These are phyloP conservation scores for Mortierella sp. DNA, from an alignment of 371 early-diverging fungal species.

Conservation along the genomic window DNA sequence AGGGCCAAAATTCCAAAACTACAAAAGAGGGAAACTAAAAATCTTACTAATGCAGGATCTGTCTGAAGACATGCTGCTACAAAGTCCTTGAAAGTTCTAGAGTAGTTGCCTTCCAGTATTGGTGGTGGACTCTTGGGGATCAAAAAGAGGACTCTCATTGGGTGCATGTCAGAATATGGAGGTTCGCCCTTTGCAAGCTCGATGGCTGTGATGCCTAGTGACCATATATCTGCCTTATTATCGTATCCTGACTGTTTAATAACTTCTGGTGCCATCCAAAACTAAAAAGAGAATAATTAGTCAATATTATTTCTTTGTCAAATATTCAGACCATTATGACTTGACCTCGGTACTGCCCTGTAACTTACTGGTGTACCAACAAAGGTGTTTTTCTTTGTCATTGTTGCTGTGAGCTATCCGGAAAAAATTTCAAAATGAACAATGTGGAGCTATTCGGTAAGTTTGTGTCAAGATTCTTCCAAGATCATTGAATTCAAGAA, in stretches of 20 bases:
- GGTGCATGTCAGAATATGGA: constrained; percentile 93
- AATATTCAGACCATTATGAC: background rate
- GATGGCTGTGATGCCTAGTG: constrained; percentile 97
- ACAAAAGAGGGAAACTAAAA: background rate
- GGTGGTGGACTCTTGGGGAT: constrained; percentile 96
- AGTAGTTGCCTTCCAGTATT: constrained; percentile 79
- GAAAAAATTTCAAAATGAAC: background rate
- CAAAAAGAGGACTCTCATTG: constrained; percentile 93
- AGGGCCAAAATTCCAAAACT: background rate
- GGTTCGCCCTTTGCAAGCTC: constrained; percentile 96
- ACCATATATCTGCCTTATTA: constrained; percentile 99
- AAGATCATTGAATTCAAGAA: background rate
- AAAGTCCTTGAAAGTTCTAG: constrained; percentile 93
- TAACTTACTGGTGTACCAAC: constrained; percentile 95
- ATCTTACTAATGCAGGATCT: constrained; percentile 77
- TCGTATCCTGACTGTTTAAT: constrained; percentile 97
- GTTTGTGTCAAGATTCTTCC: background rate
- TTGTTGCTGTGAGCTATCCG: constrained; percentile 85
- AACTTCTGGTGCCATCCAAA: constrained; percentile 99
- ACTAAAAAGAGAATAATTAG: constrained; percentile 57
- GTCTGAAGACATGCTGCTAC: constrained; percentile 88
- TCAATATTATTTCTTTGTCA: background rate
- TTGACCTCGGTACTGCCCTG: background rate
- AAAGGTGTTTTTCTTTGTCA: constrained; percentile 97
- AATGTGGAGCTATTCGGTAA: background rate